Percentiles rank a stretch among this genome's conserved stretches.
phyloP scores from a whole-genome alignment of 2,329 filamentous ascomycete genomes.

The Paraphoma chrysanthemicola region DNA sequence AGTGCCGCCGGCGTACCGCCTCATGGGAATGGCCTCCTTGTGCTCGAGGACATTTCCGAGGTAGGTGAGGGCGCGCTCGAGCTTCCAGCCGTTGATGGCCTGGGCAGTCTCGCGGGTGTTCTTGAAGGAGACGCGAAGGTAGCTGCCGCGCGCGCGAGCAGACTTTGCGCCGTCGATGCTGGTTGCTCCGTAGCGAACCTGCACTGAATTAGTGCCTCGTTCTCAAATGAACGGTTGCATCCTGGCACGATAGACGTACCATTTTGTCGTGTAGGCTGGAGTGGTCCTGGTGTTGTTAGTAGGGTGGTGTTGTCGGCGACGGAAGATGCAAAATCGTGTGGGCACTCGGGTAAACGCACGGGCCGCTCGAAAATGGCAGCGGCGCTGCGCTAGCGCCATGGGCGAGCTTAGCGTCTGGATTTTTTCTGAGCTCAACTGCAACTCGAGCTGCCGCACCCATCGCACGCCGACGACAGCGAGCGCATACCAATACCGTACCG shows the following conservation, averaged over 20 bases:
- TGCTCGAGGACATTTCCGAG: constrained; percentile 98
- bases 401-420: constrained; percentile 7
- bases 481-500: neutral
- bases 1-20: constrained; percentile 94
- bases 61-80: constrained; percentile 93
- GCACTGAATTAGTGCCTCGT: constrained; percentile 33
- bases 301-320: constrained; percentile 26
- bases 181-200: constrained; percentile 50
- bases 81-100: constrained; percentile 99
- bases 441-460: constrained; percentile 17
- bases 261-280: constrained; percentile 46
- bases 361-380: constrained; percentile 3
- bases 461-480: constrained; percentile 11
- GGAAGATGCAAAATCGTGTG: constrained; percentile 36
- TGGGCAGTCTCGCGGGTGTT: constrained; percentile 99
- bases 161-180: constrained; percentile 61
- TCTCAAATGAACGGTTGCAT: constrained; percentile 16
- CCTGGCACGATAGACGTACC: constrained; percentile 40
- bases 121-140: constrained; percentile 99
- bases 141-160: constrained; percentile 96
- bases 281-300: constrained; percentile 45
- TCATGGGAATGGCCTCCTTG: constrained; percentile 97
- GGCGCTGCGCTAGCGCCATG: neutral
- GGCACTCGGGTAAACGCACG: constrained; percentile 30
- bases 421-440: constrained; percentile 26